Base-by-base conservation (phyloP, 495 filamentous ascomycete genomes). In the Jackrogersella multiformis region DNA sequence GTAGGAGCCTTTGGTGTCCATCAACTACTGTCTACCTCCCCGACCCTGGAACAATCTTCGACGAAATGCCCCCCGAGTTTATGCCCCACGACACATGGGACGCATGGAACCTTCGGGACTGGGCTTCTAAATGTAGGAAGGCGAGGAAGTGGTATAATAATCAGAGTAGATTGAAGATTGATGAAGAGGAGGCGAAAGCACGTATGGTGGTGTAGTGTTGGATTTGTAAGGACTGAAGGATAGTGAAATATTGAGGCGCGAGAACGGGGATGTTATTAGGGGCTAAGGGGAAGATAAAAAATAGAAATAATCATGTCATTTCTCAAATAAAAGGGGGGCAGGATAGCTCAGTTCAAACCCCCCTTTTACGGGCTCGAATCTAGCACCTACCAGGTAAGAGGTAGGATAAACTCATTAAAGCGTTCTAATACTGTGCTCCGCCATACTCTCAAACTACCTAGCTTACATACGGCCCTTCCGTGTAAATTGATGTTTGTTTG, bases 1-100 rank as follows among this genome's bases (percentile, higher is more conserved):
- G 7, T 3, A 15, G 26, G 5, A 49, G 24, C 7, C 45, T 49
- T 24, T 49, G 45, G 45, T 49, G 26, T 10, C 45, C 45, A 18
- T 49, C 45, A 8, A 49, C 45, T 18, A 18, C n/a, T 12, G 45
- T 18, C 45, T 49, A 49, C 26, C n/a, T 49, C 7, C 45, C 45
- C 12, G 26, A 49, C 6, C 45, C 45, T 5, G 21, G 10, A 3
- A 13, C 24, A 32, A 32, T 9, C 7, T 49, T 30, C 24, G 7
- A 8, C 8, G 13, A 10, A n/a, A 24, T 24, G 5, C n/a, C n/a
- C 4, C 8, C 7, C n/a, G 8, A 26, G 3, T 18, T 32, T 18
- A 12, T 32, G 1, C 45, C 32, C 6, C 26, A 49, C 26, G 45
- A 49, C n/a, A 49, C 45, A 32, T 49, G 45, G 45, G 15, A 49